Base-by-base conservation (phyloP, 352 stramenopile species). In the Globisporangium rhizosaccharum region DNA sequence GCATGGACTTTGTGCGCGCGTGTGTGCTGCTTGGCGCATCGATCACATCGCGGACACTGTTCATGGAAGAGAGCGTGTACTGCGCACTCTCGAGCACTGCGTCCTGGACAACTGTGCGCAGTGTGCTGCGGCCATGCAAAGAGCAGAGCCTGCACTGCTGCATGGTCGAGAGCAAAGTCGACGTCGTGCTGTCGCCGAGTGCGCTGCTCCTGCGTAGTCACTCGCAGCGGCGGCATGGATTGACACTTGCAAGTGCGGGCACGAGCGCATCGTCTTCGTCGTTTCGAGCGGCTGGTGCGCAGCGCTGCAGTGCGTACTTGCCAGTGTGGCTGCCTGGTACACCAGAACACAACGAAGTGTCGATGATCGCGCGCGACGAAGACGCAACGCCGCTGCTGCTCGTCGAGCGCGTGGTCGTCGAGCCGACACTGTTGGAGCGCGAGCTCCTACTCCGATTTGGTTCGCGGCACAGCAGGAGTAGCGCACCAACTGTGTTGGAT, bases 21-120 rank as follows among this genome's bases (percentile, higher is more conserved):
- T 82, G 77, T 57, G 30, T 92, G 28, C 59, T 85, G 2, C 68
- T 85, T 17, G 66, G 72, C 20, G 73, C 75, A 4, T 73, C 65
- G 7, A 74, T 90, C 41, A 90, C 85, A 52, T 85, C 79, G 23
- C 51, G 55, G 0, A 92, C 77, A 5, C 63, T 92, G 12, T 92
- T 85, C 53, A 87, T 92, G 68, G 79, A 92, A 48, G 74, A 72
- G 33, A 67, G 47, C 17, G 73, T 82, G 44, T 88, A 83, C 39
- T 67, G 67, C 1, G 47, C 66, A 20, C 54, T 91, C 23, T 64
- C 69, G 2, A 68, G 81, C 4, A 23, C 59, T 1, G 8, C 46
- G 0, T 59, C 47, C 9, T 91, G 82, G 82, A 44, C 48, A 0
- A 44, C 50, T 12, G 66, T 88, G 2, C 62, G 68, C 48, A 28